phyloP scores from a whole-genome alignment of 345 rosid genomes.

The Hevea brasiliensis region DNA sequence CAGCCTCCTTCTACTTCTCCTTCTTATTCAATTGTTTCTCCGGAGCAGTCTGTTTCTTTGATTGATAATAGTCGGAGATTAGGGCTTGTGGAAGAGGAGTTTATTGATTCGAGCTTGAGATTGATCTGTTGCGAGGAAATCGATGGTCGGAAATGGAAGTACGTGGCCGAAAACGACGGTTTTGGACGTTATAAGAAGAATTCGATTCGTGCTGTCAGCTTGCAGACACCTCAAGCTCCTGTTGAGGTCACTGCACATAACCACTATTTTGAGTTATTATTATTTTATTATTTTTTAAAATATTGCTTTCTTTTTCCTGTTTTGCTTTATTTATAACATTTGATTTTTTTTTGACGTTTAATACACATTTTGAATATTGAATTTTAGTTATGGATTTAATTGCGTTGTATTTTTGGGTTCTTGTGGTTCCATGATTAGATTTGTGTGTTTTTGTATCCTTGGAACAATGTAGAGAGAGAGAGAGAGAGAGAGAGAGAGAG shows the following conservation, averaged over 20 bases:
- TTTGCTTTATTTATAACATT: neutral
- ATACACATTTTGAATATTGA: neutral
- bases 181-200: slow-evolving; percentile 58
- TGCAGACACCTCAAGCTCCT: slow-evolving; percentile 76
- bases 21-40: neutral
- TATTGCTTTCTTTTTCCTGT: neutral
- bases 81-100: slow-evolving; percentile 40
- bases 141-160: slow-evolving; percentile 85
- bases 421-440: too few relatives aligned
- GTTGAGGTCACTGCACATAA: slow-evolving; percentile 48
- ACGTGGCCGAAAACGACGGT: slow-evolving; percentile 66
- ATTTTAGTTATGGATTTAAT: neutral
- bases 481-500: too few relatives aligned
- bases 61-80: slow-evolving; percentile 19
- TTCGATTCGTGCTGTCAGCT: slow-evolving; percentile 72
- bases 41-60: slow-evolving; percentile 2
- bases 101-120: slow-evolving; percentile 60
- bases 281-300: neutral
- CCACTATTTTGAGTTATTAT: neutral
- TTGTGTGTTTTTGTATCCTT: too few relatives aligned
- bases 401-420: neutral
- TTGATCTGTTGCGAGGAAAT: slow-evolving; percentile 89
- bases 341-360: neutral
- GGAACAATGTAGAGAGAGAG: too few relatives aligned
- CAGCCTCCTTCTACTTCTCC: neutral